Conservation (phyloP, 305 asterid species). For the Ruellia speciosa region DNA sequence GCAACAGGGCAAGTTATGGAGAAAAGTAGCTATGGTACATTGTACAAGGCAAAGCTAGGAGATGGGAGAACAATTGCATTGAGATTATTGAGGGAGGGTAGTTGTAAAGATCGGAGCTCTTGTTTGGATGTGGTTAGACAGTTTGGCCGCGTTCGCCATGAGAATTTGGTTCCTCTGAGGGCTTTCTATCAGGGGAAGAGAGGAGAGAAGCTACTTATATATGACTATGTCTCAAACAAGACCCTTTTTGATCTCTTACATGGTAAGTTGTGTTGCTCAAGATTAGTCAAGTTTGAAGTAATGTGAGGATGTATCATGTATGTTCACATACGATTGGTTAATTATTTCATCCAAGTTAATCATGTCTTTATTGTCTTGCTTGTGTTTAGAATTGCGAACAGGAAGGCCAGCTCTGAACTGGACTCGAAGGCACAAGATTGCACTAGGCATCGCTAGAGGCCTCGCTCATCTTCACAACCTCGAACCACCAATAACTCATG, state of each 20-base stretch:
- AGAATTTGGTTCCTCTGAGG: constrained; percentile 81
- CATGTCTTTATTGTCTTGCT: not conserved
- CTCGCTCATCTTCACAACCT: constrained; percentile 76
- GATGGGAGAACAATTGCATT: constrained; percentile 93
- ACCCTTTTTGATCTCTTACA: constrained; percentile 77
- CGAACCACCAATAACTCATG: constrained; percentile 83
- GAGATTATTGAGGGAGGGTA: constrained; percentile 86
- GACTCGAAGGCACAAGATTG: constrained; percentile 94
- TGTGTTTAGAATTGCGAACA: constrained; percentile 56
- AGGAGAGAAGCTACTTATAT: constrained; percentile 94
- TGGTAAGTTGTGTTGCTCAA: constrained; percentile 35
- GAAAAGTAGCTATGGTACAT: constrained; percentile 89
- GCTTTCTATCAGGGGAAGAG: constrained; percentile 94
- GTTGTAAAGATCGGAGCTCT: constrained; percentile 59
- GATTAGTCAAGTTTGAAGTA: too few relatives aligned
- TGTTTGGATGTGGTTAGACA: constrained; percentile 67
- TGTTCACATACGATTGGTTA: too few relatives aligned
- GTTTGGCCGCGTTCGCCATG: constrained; percentile 74
- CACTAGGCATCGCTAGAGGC: constrained; percentile 76
- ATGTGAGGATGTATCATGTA: too few relatives aligned
- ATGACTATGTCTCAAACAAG: constrained; percentile 68
- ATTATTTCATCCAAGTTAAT: not conserved
- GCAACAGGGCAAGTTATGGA: constrained; percentile 98
- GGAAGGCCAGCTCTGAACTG: constrained; percentile 87
- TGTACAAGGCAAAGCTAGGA: constrained; percentile 79